These are phyloP conservation scores for Penstemon eatonii DNA, from an alignment of 257 asterid species.

Conservation along the genomic window DNA sequence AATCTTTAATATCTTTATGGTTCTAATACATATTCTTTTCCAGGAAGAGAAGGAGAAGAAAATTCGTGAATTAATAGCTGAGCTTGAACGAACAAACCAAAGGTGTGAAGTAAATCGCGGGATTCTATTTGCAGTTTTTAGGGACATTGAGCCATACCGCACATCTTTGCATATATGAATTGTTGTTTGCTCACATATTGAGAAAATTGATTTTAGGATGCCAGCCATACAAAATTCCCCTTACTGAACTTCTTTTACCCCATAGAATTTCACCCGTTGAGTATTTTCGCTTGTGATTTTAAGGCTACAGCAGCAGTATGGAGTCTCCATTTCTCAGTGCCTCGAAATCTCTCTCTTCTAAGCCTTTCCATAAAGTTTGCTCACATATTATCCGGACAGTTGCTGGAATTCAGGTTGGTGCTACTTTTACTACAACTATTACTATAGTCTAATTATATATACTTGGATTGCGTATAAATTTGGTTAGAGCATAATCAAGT, in stretches of 20 bases:
- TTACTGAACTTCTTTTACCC: constrained; percentile 88
- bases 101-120: constrained; percentile 74
- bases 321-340: no score
- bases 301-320: no score
- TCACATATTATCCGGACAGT: constrained; percentile 86
- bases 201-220: constrained; percentile 60
- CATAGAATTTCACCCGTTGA: constrained; percentile 96
- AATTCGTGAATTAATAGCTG: constrained; percentile 53
- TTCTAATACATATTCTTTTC: constrained; percentile 17
- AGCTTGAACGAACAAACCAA: constrained; percentile 59
- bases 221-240: constrained; percentile 91
- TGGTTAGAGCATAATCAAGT: no score
- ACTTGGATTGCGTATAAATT: no score
- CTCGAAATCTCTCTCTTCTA: no score
- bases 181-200: no score
- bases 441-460: neutral
- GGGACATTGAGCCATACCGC: constrained; percentile 56
- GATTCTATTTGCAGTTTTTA: constrained; percentile 66
- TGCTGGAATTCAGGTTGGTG: constrained; percentile 85
- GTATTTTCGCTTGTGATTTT: constrained; percentile 51
- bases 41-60: constrained; percentile 88
- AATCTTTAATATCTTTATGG: neutral
- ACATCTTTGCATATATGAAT: no score
- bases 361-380: constrained; percentile 57
- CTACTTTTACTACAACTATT: neutral